Base-by-base conservation (phyloP, 2,329 filamentous ascomycete genomes). In the Sporothrix protearum region DNA sequence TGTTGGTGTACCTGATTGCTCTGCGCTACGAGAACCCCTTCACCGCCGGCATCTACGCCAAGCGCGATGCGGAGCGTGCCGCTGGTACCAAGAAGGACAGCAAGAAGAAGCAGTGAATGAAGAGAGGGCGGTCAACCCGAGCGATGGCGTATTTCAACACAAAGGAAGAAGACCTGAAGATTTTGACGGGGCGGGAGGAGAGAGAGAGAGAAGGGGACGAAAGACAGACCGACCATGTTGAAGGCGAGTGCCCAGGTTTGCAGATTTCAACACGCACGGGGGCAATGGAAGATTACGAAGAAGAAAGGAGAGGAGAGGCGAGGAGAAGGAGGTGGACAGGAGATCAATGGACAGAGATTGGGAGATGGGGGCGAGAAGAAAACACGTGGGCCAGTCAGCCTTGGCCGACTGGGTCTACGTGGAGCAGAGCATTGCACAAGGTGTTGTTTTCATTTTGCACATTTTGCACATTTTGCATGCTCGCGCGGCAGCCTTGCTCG, bases 11-110 rank as follows among this genome's bases (percentile, higher is more conserved):
- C 81, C 84, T 89, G 78, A 82, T 97, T 74, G 95, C 95, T 12
- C 85, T 97, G 78, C 85, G 85, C 77, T 97, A 89, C 83, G 95
- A 98, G 85, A 95, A 98, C 81, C 95, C 95, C 4, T 99, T 98
- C 82, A 99, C 96, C 7, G 88, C 89, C 2, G 92, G 87, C 75
- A 99, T 99, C 78, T 99, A 98, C 81, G 91, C 91, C 76, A 96
- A 96, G 88, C 87, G 92, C 73, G 92, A 94, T 71, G 82, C 82
- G 71, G 85, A 88, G 78, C 83, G 85, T 74, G 85, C 84, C 39
- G 82, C 80, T 64, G 79, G 77, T 69, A 74, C 73, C 25, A 68
- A 68, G 63, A 81, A 78, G 74, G 76, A 82, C 71, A 80, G 80
- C 76, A 87, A 87, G 82, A 88, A 88, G 81, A 79, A 82, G 75